Evolutionary conservation across 371 early-diverging fungal genomes (phyloP).

Genomic region (Rhizopus arrhizus): DNA sequence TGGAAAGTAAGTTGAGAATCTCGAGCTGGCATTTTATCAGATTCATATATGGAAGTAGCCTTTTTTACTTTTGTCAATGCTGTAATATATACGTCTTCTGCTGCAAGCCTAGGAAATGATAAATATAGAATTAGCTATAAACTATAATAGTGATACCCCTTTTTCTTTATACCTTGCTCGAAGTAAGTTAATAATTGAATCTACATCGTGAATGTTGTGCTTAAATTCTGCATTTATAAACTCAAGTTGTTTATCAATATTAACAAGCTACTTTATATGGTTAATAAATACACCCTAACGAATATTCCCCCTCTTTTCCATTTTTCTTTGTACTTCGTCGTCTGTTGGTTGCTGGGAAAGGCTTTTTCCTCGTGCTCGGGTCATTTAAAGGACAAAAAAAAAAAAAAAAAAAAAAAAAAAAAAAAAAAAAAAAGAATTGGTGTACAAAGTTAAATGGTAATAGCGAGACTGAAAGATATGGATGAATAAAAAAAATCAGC

Average conservation of each 20-base stretch:
- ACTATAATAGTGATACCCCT: no score
- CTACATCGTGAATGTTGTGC: constrained; percentile 45
- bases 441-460: background rate
- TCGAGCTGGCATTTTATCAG: constrained; percentile 12
- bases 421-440: background rate
- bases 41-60: constrained; percentile 22
- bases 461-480: no score
- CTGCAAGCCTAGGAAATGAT: constrained; percentile 15
- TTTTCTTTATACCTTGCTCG: constrained; percentile 37
- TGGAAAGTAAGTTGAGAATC: constrained; percentile 23
- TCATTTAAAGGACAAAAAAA: constrained; percentile 1
- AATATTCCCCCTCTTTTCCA: background rate
- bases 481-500: no score
- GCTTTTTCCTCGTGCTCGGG: constrained; percentile 14
- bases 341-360: constrained; percentile 12
- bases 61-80: constrained; percentile 36
- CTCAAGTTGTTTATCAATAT: constrained; percentile 45
- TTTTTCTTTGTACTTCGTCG: constrained; percentile 6
- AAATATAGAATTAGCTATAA: no score
- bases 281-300: background rate
- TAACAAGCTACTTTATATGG: background rate
- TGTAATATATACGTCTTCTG: constrained; percentile 45
- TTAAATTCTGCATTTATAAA: constrained; percentile 45
- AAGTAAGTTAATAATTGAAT: constrained; percentile 38
- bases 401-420: background rate